phyloP scores from a whole-genome alignment of 805 yeast genomes.

The Lipomyces japonicus region DNA sequence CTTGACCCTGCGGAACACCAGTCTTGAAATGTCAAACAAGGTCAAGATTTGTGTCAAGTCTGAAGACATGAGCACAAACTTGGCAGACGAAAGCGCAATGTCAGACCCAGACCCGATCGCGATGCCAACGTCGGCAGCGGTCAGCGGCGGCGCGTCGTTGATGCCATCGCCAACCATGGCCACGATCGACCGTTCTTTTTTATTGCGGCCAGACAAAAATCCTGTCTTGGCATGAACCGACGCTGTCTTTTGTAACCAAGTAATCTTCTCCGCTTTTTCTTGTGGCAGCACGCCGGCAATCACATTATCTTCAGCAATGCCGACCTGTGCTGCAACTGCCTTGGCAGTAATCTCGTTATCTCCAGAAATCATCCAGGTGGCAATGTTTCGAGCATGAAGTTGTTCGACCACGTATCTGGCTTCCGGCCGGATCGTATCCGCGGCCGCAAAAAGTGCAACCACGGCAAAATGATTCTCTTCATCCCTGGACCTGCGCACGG shows the following conservation, averaged over 20 bases:
- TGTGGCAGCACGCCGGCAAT: constrained; percentile 71
- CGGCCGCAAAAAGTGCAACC: constrained; percentile 52
- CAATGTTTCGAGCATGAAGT: constrained; percentile 44
- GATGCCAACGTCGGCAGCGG: constrained; percentile 71
- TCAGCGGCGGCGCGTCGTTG: constrained; percentile 77
- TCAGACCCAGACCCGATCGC: constrained; percentile 77
- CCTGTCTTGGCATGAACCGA: constrained; percentile 24
- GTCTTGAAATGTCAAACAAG: constrained; percentile 60
- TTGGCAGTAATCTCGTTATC: constrained; percentile 65
- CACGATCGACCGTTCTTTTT: constrained; percentile 41
- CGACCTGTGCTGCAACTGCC: constrained; percentile 61
- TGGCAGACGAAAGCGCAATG: constrained; percentile 68
- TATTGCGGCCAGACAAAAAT: constrained; percentile 21
- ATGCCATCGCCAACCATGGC: constrained; percentile 86
- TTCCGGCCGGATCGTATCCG: constrained; percentile 55
- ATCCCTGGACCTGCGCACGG: constrained; percentile 37
- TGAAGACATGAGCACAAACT: constrained; percentile 59
- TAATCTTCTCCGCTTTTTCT: constrained; percentile 61
- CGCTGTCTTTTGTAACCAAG: constrained; percentile 50
- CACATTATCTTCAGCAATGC: constrained; percentile 50
- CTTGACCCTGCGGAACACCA: constrained; percentile 70
- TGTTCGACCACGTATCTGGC: constrained; percentile 49
- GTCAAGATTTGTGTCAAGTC: constrained; percentile 51
- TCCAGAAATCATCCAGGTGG: constrained; percentile 75
- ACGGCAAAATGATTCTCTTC: constrained; percentile 38